Evolutionary conservation across 2,329 filamentous ascomycete species (phyloP).

Genomic region (Colletotrichum sp.): DNA sequence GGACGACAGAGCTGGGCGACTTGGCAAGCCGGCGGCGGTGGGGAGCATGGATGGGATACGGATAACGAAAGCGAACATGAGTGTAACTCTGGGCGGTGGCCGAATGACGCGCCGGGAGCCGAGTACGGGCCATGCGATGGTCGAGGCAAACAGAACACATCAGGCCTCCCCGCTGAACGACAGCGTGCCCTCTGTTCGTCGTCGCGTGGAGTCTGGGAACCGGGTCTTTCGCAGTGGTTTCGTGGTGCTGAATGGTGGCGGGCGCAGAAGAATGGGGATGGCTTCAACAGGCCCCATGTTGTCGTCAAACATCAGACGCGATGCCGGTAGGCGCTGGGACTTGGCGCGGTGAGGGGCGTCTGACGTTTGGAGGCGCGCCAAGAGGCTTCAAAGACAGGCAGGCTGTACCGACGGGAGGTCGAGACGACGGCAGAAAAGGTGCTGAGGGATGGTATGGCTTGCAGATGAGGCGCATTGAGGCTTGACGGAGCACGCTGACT

Average conservation of each 20-base stretch:
- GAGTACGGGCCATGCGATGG: neutral
- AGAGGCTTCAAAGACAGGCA: constrained; percentile 1
- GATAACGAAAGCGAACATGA: neutral
- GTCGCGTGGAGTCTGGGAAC: neutral
- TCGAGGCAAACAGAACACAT: neutral
- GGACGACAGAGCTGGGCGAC: constrained; percentile 3
- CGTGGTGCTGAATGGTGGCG: neutral
- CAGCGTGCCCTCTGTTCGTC: neutral
- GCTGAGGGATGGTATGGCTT: neutral
- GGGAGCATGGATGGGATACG: neutral
- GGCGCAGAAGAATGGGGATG: neutral
- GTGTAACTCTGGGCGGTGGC: neutral
- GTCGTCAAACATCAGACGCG: constrained; percentile 3
- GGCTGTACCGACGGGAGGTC: constrained; percentile 7
- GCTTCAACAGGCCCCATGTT: neutral
- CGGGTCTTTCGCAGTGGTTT: neutral
- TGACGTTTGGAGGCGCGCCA: constrained; percentile 6
- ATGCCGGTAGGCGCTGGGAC: neutral
- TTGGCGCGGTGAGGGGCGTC: constrained; percentile 7
- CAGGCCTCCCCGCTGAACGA: neutral
- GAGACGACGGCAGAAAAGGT: neutral
- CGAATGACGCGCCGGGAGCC: neutral
- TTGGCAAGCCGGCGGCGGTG: constrained; percentile 1
- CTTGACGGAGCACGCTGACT: neutral
- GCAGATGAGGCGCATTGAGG: neutral